Evolutionary conservation across 257 asterid species (phyloP).

Genomic region (Verbascum thapsus): DNA sequence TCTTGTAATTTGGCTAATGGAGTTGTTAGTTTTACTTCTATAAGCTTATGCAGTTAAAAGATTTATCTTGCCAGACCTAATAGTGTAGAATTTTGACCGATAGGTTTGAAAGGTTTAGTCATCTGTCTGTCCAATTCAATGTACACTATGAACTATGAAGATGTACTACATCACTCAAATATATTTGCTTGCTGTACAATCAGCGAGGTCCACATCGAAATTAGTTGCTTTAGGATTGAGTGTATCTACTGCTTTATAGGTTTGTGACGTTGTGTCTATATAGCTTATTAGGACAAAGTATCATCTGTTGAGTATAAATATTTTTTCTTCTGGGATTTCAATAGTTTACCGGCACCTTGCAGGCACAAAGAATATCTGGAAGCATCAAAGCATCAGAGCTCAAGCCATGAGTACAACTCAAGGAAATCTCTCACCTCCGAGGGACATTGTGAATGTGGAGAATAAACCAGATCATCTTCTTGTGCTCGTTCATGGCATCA

Average conservation of each 20-base stretch:
- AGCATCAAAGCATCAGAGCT: slow-evolving; percentile 34
- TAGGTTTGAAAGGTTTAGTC: no score
- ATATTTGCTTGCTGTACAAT: neutral
- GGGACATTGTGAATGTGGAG: slow-evolving; percentile 31
- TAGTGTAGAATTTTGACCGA: neutral
- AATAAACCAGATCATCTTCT: slow-evolving; percentile 55
- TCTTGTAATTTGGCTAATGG: neutral
- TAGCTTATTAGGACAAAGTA: no score
- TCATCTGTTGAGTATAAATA: neutral
- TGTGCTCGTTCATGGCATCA: slow-evolving; percentile 62
- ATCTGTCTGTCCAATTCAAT: neutral
- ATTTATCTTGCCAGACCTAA: neutral
- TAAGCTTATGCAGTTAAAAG: slow-evolving; percentile 1
- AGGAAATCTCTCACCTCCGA: slow-evolving; percentile 39
- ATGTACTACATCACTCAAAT: slow-evolving; percentile 1
- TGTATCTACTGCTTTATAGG: neutral
- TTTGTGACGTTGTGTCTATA: no score
- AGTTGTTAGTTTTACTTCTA: neutral
- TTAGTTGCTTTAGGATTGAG: neutral
- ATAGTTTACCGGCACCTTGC: slow-evolving; percentile 23
- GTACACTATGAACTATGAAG: neutral
- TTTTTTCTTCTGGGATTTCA: slow-evolving; percentile 10
- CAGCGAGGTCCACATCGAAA: neutral
- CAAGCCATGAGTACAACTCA: slow-evolving; percentile 41
- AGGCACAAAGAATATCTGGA: slow-evolving; percentile 45